phyloP scores from a whole-genome alignment of 768 basidiomycete genomes.

The Phallus indusiatus region DNA sequence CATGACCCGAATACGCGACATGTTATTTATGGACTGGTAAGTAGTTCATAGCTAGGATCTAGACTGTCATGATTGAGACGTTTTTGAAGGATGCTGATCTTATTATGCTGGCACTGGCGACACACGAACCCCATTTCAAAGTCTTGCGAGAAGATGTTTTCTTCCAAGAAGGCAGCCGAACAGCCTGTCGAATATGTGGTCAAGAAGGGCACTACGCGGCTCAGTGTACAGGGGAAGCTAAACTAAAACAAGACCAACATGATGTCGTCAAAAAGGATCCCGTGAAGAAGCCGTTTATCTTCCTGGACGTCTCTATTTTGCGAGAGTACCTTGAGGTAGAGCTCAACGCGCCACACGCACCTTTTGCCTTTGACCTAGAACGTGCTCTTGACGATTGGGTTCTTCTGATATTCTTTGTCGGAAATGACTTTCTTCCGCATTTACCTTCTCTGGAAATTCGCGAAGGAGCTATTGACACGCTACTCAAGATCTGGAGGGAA shows the following conservation, averaged over 20 bases:
- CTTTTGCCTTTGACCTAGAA: slow-evolving; percentile 89
- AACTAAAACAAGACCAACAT: slow-evolving; percentile 46
- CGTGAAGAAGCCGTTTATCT: slow-evolving; percentile 95
- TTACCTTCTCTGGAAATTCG: slow-evolving; percentile 97
- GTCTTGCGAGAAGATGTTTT: slow-evolving; percentile 99
- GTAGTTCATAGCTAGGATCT: slow-evolving; percentile 17
- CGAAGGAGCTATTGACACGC: slow-evolving; percentile 97
- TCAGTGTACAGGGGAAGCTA: slow-evolving; percentile 79
- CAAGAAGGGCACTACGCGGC: slow-evolving; percentile 93
- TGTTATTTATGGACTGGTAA: slow-evolving; percentile 93
- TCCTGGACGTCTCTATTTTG: slow-evolving; percentile 91
- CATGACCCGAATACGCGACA: slow-evolving; percentile 93
- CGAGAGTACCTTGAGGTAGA: slow-evolving; percentile 98
- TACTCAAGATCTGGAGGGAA: slow-evolving; percentile 91
- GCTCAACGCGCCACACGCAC: slow-evolving; percentile 65
- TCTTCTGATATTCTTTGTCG: slow-evolving; percentile 98
- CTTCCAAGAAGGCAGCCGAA: slow-evolving; percentile 63
- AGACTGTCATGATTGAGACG: slow-evolving; percentile 1
- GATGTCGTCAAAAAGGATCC: slow-evolving; percentile 34
- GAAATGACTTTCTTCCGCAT: slow-evolving; percentile 98
- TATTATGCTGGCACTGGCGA: slow-evolving; percentile 96
- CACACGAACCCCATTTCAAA: slow-evolving; percentile 96
- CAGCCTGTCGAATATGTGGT: slow-evolving; percentile 86
- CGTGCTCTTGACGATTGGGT: slow-evolving; percentile 99
- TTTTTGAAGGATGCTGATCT: slow-evolving; percentile 83